These are phyloP conservation scores for Alternaria solani DNA, from an alignment of 2,329 filamentous ascomycete species.

Conservation along the genomic window DNA sequence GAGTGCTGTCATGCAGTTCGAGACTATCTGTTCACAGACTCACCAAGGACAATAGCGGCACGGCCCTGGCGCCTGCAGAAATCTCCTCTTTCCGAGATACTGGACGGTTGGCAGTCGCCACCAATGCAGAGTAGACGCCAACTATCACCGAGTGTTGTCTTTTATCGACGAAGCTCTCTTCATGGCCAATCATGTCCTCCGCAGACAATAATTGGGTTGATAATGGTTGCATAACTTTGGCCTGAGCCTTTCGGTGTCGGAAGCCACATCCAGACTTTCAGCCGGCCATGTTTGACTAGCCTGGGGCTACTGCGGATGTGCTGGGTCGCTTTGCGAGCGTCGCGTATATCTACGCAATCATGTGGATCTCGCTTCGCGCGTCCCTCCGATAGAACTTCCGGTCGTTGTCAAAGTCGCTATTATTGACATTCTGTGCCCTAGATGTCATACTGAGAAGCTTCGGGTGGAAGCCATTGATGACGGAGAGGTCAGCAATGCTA, in stretches of 20 bases:
- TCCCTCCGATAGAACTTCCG: neutral
- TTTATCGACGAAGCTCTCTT: constrained; percentile 21
- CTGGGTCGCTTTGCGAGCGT: constrained; percentile 16
- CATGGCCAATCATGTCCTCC: constrained; percentile 20
- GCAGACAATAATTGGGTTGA: constrained; percentile 19
- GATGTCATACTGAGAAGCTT: neutral
- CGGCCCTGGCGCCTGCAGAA: constrained; percentile 26
- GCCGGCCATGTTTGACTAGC: constrained; percentile 15
- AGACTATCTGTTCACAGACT: constrained; percentile 10
- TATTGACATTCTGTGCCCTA: neutral
- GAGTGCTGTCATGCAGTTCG: constrained; percentile 20
- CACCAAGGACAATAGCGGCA: constrained; percentile 19
- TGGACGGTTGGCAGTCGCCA: constrained; percentile 26
- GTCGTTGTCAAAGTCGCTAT: neutral
- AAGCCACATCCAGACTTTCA: constrained; percentile 21
- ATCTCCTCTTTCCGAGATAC: constrained; percentile 25
- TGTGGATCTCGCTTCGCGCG: constrained; percentile 3
- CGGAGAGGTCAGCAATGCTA: neutral
- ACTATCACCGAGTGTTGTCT: constrained; percentile 16
- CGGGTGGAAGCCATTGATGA: neutral
- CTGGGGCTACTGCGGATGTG: constrained; percentile 18
- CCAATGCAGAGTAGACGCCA: constrained; percentile 33
- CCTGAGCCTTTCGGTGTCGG: constrained; percentile 18
- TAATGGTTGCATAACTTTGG: constrained; percentile 18
- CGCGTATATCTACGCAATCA: constrained; percentile 13